Evolutionary conservation across 176 grass and related monocot species (phyloP), one percentile per base, ranked within the genome.

Genomic region (Oryza meridionalis): DNA sequence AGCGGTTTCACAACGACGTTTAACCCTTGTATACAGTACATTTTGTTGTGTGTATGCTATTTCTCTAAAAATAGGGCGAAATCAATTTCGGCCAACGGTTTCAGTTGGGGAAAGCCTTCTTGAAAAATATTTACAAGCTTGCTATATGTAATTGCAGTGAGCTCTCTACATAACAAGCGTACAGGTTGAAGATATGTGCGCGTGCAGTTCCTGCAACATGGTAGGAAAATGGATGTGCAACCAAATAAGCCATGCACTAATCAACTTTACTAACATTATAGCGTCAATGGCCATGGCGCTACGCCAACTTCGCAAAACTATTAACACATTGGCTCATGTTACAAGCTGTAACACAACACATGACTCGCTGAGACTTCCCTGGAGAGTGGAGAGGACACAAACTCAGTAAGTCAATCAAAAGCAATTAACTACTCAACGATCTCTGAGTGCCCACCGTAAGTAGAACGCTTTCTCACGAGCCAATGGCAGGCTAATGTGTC

Each of bases 401-500:
- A 83, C 62, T 9, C n/a, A 31, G 65, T 25, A 26, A 33, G 19
- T 81, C 17, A 22, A 67, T 58, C 66, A 0, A 31, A 33, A 33
- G 24, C 46, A 73, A 65, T 22, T 17, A 45, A 13, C 72, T 72
- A 9, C 72, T 77, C 44, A 59, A 16, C 61, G 11, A 67, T 64
- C 26, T 19, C 51, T 45, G 16, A 11, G 26, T 44, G 11, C 27
- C 5, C 68, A 19, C 14, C 75, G 19, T 53, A 24, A 76, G 11
- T 33, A 67, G 68, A 59, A 73, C 65, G 77, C 79, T 47, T 76
- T 85, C 71, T 76, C 67, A 58, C 6, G n/a, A n/a, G 69, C 26
- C 24, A 42, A 45, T 33, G 77, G 72, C 11, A 53, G 38, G 69
- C 25, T 67, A 63, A 73, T 37, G 46, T 58, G 27, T 13, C 49